phyloP scores from a whole-genome alignment of 169 alveolate genomes.

The Eimeria tenella region DNA sequence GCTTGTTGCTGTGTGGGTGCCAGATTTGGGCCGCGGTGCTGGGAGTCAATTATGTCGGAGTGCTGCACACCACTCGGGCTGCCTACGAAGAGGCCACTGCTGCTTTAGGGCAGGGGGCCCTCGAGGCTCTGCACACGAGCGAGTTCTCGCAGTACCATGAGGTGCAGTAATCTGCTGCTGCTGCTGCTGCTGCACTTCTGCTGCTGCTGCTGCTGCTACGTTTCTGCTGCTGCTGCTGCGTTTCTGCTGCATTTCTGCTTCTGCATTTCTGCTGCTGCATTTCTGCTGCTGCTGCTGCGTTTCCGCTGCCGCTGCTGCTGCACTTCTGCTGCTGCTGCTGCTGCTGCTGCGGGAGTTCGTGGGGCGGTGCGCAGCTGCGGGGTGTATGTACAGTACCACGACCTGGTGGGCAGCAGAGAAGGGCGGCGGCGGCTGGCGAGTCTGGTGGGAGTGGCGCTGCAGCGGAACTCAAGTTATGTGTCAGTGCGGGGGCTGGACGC shows the following conservation, averaged over 20 bases:
- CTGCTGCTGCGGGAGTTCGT: not conserved
- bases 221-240: too few species aligned
- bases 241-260: not conserved
- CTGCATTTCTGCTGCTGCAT: not conserved
- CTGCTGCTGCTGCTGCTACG: not conserved
- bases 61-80: not conserved
- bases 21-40: conserved; percentile 77
- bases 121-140: conserved; percentile 51
- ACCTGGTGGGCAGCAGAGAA: conserved; percentile 65
- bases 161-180: not conserved
- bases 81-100: conserved; percentile 60
- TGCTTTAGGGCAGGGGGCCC: conserved; percentile 32
- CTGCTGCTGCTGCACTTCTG: not conserved
- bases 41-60: conserved; percentile 53
- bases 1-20: not conserved
- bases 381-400: conserved; percentile 51
- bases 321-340: not conserved
- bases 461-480: conserved; percentile 15
- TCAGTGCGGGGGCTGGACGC: conserved; percentile 78
- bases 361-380: not conserved
- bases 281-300: not conserved
- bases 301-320: not conserved
- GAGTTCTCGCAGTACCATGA: conserved; percentile 68
- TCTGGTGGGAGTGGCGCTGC: conserved; percentile 49
- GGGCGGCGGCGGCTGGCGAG: conserved; percentile 60